Percentiles rank a stretch among this genome's conserved stretches.
These are phyloP conservation scores for Chrysoporthe deuterocubensis DNA, from an alignment of 2,329 filamentous ascomycete genomes.

Conservation along the genomic window DNA sequence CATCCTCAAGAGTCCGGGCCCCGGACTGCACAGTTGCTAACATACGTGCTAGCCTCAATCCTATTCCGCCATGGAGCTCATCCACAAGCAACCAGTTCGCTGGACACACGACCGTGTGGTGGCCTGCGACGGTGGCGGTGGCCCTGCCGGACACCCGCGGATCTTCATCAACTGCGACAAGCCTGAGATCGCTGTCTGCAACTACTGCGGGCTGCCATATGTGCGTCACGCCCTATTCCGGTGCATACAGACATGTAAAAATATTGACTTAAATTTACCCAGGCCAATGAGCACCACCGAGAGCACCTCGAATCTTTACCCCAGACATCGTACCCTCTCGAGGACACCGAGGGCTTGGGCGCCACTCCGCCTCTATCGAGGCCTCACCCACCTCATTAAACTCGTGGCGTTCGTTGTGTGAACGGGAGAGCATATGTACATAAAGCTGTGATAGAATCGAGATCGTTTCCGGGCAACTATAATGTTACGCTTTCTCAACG, in stretches of 20 bases:
- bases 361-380: constrained; percentile 24
- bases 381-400: constrained; percentile 25
- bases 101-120: constrained; percentile 86
- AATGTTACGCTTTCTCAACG: background rate
- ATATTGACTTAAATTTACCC: constrained; percentile 6
- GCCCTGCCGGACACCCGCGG: constrained; percentile 84
- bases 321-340: constrained; percentile 79
- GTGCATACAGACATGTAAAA: constrained; percentile 5
- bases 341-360: constrained; percentile 40
- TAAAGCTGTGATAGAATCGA: constrained; percentile 17
- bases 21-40: background rate
- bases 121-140: constrained; percentile 90
- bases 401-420: background rate
- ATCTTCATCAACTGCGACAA: constrained; percentile 99
- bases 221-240: constrained; percentile 59
- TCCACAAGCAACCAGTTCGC: constrained; percentile 91
- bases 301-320: constrained; percentile 82
- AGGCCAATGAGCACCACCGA: constrained; percentile 92
- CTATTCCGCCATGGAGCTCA: constrained; percentile 88
- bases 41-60: constrained; percentile 74
- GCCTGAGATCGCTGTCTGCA: constrained; percentile 87
- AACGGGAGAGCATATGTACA: constrained; percentile 11
- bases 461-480: background rate
- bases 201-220: constrained; percentile 91
- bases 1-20: background rate